Evolutionary conservation across 306 rosid species (phyloP), one percentile per base, ranked within the genome.

Genomic region (Glycine latifolia): DNA sequence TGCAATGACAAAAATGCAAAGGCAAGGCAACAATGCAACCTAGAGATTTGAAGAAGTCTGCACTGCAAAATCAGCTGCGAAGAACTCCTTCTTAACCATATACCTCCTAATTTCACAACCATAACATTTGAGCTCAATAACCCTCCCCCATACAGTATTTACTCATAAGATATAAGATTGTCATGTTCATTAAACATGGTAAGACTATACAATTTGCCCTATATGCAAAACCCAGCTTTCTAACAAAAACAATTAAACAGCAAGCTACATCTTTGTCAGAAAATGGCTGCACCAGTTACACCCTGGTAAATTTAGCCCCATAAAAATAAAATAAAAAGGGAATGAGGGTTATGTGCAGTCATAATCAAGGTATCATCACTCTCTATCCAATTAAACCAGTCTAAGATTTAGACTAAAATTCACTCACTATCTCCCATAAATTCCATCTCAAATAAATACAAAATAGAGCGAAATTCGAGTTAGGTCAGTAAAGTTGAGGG

Each of bases 91-190:
- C 33, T 26, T 59, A 33, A 71, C 73, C 37, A 10, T 63, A 12
- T 17, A 59, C 37, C 62, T 77, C 73, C 77, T 49, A 81, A 77
- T 49, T 58, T 81, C 83, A 77, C 16, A 77, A 46, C n/a, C 67
- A 5, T 39, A 5, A 39, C 44, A 39, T 39, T 39, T 0, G 7
- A 39, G 6, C 44, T 39, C 44, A 39, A 4, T 39, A 39, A 67
- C 54, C 35, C 73, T 41, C 53, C 60, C 78, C 12, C 17, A 39
- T 41, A 60, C 73, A 58, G 61, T 66, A n/a, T 67, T 49, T 65
- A 68, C 63, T 50, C 31, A n/a, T 7, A 60, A 58, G 16, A 79
- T 53, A 79, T 31, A 14, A 43, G 67, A 31, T 11, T n/a, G 10
- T 48, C 58, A 61, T 16, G 4, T 39, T 61, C 60, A 39, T 53